These are phyloP conservation scores for Clonostachys chloroleuca DNA, from an alignment of 2,329 filamentous ascomycete species.

Conservation along the genomic window DNA sequence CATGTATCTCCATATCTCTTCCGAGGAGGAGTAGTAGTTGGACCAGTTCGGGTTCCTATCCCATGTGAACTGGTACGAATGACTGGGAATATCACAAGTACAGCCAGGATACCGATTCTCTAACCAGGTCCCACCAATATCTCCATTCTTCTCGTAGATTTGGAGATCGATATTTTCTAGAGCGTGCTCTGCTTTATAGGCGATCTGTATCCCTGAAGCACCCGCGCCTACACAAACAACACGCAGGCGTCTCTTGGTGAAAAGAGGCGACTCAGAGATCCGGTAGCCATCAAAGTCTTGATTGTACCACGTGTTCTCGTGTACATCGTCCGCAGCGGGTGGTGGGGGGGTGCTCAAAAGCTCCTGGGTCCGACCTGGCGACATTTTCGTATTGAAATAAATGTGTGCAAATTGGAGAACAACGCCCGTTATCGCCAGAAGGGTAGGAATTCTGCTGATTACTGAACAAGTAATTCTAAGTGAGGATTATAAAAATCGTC, in stretches of 20 bases:
- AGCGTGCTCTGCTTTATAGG: neutral
- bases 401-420: too few relatives aligned
- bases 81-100: slow-evolving; percentile 6
- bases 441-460: too few relatives aligned
- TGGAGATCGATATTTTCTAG: neutral
- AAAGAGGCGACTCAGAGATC: too few relatives aligned
- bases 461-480: too few relatives aligned
- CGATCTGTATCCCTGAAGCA: neutral
- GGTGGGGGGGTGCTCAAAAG: too few relatives aligned
- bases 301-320: too few relatives aligned
- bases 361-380: too few relatives aligned
- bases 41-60: slow-evolving; percentile 4
- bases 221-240: neutral
- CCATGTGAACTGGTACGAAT: slow-evolving; percentile 5
- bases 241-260: neutral
- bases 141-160: slow-evolving; percentile 3
- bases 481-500: too few relatives aligned
- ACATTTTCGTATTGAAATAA: too few relatives aligned
- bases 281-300: too few relatives aligned
- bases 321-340: too few relatives aligned
- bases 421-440: too few relatives aligned
- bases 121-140: slow-evolving; percentile 1
- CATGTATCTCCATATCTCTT: slow-evolving; percentile 12
- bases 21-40: slow-evolving; percentile 2
- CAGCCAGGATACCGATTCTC: slow-evolving; percentile 1